Evolutionary conservation across 345 rosid species (phyloP).

Genomic region (Sisymbrium irio): DNA sequence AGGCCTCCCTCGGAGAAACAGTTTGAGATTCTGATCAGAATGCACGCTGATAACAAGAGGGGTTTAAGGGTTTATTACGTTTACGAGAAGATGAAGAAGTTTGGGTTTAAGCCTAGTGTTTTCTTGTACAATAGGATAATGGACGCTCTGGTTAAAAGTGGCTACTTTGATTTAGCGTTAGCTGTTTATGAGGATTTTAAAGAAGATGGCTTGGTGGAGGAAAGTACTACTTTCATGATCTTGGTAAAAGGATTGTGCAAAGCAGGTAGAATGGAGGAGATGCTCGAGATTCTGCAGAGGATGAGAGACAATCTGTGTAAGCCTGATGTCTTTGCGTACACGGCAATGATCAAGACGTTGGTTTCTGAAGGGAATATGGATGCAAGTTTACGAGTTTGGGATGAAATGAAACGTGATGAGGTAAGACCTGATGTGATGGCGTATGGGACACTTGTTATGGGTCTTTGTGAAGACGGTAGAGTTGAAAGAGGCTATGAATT

Average conservation of each 20-base stretch:
- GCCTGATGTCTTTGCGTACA: conserved; percentile 87
- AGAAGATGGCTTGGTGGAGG: conserved; percentile 69
- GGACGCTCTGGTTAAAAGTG: conserved; percentile 63
- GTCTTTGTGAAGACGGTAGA: conserved; percentile 61
- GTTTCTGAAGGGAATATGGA: conserved; percentile 64
- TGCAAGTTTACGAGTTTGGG: conserved; percentile 76
- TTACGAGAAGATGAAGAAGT: conserved; percentile 86
- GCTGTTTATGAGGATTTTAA: conserved; percentile 81
- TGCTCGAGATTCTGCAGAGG: conserved; percentile 55
- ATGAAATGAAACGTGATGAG: conserved; percentile 68
- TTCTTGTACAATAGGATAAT: conserved; percentile 79
- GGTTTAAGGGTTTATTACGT: conserved; percentile 78
- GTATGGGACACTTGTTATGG: conserved; percentile 61
- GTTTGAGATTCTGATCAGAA: conserved; percentile 86
- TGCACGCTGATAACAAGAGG: conserved; percentile 81
- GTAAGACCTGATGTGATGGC: conserved; percentile 86
- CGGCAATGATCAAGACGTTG: conserved; percentile 69
- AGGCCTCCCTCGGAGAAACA: conserved; percentile 76
- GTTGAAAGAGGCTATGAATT: conserved; percentile 53
- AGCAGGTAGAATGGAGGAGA: conserved; percentile 57
- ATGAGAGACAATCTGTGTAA: conserved; percentile 72
- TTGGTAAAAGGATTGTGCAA: conserved; percentile 78
- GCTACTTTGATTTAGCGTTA: conserved; percentile 67
- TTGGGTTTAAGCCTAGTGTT: conserved; percentile 63
- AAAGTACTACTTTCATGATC: conserved; percentile 71